Conservation (phyloP, 2,329 filamentous ascomycete genomes). For the Microdochium paspali region DNA sequence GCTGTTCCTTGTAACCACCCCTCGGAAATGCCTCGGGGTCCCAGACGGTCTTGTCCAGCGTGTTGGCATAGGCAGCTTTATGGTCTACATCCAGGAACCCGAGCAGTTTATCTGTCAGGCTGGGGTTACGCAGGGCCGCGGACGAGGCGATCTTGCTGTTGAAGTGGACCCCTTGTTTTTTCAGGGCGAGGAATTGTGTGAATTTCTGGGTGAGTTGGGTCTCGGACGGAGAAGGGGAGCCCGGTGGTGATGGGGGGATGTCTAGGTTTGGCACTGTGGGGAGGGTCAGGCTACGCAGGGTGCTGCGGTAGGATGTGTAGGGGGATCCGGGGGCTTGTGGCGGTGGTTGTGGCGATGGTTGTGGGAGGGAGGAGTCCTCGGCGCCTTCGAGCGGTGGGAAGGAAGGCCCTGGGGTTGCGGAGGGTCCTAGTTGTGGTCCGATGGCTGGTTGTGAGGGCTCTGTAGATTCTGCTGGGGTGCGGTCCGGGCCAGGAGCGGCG, state of each 20-base stretch:
- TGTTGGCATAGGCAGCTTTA: conserved; percentile 56
- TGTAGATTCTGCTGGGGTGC: neutral
- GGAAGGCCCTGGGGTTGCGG: conserved; percentile 1
- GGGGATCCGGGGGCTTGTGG: conserved; percentile 44
- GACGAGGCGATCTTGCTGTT: conserved; percentile 64
- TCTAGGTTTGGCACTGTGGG: conserved; percentile 62
- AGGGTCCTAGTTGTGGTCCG: neutral
- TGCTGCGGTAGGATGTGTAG: conserved; percentile 54
- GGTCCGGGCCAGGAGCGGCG: no score
- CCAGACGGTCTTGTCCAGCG: conserved; percentile 46
- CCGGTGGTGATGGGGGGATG: conserved; percentile 66
- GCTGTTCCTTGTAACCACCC: conserved; percentile 39
- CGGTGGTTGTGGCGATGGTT: conserved; percentile 8
- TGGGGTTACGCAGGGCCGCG: conserved; percentile 60
- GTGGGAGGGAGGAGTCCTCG: conserved; percentile 9
- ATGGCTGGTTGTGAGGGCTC: neutral
- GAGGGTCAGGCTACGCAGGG: conserved; percentile 64
- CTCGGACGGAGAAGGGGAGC: conserved; percentile 34
- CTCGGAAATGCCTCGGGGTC: conserved; percentile 46
- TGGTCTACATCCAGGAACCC: conserved; percentile 48
- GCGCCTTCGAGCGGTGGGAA: conserved; percentile 21
- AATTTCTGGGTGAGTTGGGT: conserved; percentile 46
- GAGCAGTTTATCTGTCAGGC: conserved; percentile 62
- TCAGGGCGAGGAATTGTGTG: conserved; percentile 65
- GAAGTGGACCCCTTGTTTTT: conserved; percentile 69